phyloP scores from a whole-genome alignment of 202 grass and related monocot genomes.

The Schoenoplectus tabernaemontani region DNA sequence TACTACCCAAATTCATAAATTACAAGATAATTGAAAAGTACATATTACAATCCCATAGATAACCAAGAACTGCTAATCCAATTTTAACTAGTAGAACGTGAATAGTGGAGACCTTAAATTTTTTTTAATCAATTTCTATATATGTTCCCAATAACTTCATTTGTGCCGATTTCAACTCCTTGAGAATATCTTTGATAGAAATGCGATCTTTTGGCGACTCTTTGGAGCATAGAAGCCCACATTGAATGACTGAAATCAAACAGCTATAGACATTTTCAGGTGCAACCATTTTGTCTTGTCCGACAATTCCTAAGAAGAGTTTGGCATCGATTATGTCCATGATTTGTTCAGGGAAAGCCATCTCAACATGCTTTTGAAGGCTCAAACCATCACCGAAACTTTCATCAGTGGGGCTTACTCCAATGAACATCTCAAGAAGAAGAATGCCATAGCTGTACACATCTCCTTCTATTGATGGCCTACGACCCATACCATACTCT shows the following conservation, averaged over 20 bases:
- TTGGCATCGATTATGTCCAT: slow-evolving; percentile 15
- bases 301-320: background rate
- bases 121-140: too few relatives aligned
- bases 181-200: background rate
- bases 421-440: slow-evolving; percentile 28
- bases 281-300: background rate
- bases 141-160: too few relatives aligned
- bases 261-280: background rate
- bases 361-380: slow-evolving; percentile 19
- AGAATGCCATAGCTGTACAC: slow-evolving; percentile 32
- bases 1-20: too few relatives aligned
- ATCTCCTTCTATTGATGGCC: slow-evolving; percentile 1
- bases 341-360: background rate
- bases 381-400: slow-evolving; percentile 5
- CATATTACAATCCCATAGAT: too few relatives aligned
- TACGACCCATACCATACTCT: slow-evolving; percentile 21
- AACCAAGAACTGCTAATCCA: too few relatives aligned
- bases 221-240: slow-evolving; percentile 24
- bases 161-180: slow-evolving; percentile 20
- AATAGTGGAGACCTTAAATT: too few relatives aligned
- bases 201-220: slow-evolving; percentile 2
- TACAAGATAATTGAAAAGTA: too few relatives aligned
- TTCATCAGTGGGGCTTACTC: slow-evolving; percentile 19
- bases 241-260: background rate
- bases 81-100: too few relatives aligned